Base-by-base conservation (phyloP, 2,329 filamentous ascomycete species). In the Aspergillus bombycis region DNA sequence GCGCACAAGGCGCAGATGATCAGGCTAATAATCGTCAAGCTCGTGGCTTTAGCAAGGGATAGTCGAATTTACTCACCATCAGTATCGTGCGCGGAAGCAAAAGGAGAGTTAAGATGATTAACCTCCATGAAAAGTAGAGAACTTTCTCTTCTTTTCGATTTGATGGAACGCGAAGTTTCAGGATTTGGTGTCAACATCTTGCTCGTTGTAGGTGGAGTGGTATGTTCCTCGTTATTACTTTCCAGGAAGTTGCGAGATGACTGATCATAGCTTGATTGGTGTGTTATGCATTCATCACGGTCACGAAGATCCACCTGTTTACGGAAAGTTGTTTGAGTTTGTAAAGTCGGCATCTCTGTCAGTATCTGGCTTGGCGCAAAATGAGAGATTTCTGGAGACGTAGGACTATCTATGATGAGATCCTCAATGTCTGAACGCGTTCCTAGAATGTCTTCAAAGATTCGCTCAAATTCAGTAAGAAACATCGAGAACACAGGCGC, bases 401-500 rank as follows among this genome's bases (percentile, higher is more conserved):
- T 70, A 28, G 77, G 70, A 30, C 74, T 63, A 30, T 74, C 69
- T 14, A 81, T 77, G 2, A 75, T 77, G 38, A 83, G 74, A 65
- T 85, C 84, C 23, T 80, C 65, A 69, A 73, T 58, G 62, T 77
- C 68, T 64, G 61, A 38, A 26, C 46, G 59, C 11, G 57, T 84
- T 68, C 90, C 88, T 23, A 71, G 85, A 21, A 87, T 83, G 53
- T 89, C 84, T 23, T 91, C 90, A 74, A 98, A 99, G 55, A 99
- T 94, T 48, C 85, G 86, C 66, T 91, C 86, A 74, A 93, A 97
- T 72, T 98, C 94, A 67, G 95, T 94, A 62, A 99, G 84, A 77
- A 99, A 95, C 77, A 96, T 86, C 4, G 94, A 93, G 76, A 99
- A 97, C 12, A 99, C 90, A 0, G 94, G 94, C 0, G 93, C 93